These are phyloP conservation scores for Kazachstania psychrophila DNA, from an alignment of 805 yeast genomes.

Conservation along the genomic window DNA sequence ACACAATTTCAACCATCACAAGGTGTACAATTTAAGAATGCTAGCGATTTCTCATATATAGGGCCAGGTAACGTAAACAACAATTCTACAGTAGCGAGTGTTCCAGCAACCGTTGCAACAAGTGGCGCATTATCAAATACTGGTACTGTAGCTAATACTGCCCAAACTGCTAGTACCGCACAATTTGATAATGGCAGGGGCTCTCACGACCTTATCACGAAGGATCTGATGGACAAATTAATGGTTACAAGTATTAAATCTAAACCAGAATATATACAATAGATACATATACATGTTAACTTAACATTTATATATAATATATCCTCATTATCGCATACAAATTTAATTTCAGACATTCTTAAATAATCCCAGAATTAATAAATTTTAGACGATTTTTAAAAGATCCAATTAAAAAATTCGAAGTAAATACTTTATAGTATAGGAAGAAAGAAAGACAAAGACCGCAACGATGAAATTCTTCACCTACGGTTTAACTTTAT, in stretches of 20 bases:
- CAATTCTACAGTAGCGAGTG: conserved; percentile 1
- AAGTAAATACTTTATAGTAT: no score
- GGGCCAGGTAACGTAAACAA: conserved; percentile 4
- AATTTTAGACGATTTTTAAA: no score
- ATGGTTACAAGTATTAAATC: conserved; percentile 27
- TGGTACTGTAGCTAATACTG: neutral
- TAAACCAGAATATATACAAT: conserved; percentile 24
- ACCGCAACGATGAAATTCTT: conserved; percentile 2
- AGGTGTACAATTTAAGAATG: conserved; percentile 32
- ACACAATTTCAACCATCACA: conserved; percentile 51
- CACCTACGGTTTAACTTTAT: neutral
- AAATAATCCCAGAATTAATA: no score
- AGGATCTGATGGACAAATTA: conserved; percentile 27
- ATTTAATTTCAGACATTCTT: no score
- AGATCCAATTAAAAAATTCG: no score
- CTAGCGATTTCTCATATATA: neutral
- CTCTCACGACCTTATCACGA: conserved; percentile 14
- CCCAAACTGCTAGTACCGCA: conserved; percentile 3
- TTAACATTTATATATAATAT: no score
- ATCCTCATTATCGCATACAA: no score
- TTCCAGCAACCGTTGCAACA: conserved; percentile 7
- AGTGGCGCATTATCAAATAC: conserved; percentile 9
- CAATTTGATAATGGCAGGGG: conserved; percentile 3
- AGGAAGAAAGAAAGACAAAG: neutral
- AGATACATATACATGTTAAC: no score